These are phyloP conservation scores for Beauveria caledonica DNA, from an alignment of 2,329 filamentous ascomycete genomes.

Conservation along the genomic window DNA sequence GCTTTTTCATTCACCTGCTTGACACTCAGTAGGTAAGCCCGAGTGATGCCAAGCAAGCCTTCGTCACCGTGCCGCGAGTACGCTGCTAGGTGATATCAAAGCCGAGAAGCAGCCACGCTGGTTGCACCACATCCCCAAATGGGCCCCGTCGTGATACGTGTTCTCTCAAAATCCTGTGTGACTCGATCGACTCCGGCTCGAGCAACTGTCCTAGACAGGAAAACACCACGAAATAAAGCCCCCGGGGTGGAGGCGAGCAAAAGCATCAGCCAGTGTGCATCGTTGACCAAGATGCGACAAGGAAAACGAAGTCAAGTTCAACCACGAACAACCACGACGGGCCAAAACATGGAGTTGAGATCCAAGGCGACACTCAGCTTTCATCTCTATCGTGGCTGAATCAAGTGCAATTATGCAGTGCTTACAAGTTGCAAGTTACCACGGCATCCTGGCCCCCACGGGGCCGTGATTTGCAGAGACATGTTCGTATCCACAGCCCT, in stretches of 20 bases:
- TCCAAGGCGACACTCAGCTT: background rate
- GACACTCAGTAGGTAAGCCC: too few species aligned
- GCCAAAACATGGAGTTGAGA: background rate
- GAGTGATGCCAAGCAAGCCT: background rate
- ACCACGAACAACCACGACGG: too few species aligned
- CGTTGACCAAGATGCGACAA: background rate
- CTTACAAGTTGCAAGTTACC: background rate
- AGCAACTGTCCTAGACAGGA: background rate
- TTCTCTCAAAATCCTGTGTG: background rate
- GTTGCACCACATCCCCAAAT: background rate
- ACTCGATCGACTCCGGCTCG: background rate
- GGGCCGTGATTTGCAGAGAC: background rate
- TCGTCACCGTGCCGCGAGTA: background rate
- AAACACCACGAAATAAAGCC: background rate
- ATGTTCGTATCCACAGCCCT: background rate
- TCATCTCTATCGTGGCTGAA: background rate
- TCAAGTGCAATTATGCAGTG: background rate
- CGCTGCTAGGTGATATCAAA: background rate
- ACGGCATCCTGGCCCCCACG: background rate
- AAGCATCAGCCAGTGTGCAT: background rate
- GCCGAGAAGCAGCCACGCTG: background rate
- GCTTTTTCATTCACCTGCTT: too few species aligned
- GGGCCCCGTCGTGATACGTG: background rate
- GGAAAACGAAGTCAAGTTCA: background rate
- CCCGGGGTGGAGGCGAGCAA: background rate